These are phyloP conservation scores for maize (Zea mays) DNA, from an alignment of 176 grass and related monocot species.

Conservation along the genomic window DNA sequence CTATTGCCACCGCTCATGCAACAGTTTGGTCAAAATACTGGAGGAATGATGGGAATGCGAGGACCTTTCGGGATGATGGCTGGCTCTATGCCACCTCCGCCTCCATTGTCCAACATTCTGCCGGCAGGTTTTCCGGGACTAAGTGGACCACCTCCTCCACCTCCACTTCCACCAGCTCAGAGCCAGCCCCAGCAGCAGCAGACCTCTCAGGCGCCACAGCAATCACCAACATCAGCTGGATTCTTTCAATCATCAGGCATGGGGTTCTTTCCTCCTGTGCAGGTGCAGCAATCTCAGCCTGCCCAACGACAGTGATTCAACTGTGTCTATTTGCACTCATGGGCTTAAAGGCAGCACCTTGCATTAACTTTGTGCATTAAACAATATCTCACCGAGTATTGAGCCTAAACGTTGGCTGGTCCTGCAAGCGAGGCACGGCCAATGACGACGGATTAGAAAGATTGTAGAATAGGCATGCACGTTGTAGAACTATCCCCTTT, in stretches of 20 bases:
- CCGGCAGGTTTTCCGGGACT: constrained; percentile 42
- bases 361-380: constrained; percentile 67
- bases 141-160: constrained; percentile 49
- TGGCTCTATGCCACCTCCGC: constrained; percentile 55
- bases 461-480: constrained; percentile 50
- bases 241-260: constrained; percentile 65
- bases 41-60: constrained; percentile 47
- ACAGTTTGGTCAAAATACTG: constrained; percentile 59
- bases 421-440: constrained; percentile 40
- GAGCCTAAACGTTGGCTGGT: constrained; percentile 20
- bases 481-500: constrained; percentile 50
- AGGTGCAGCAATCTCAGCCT: constrained; percentile 69
- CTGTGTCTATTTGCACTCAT: constrained; percentile 2
- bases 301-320: constrained; percentile 63
- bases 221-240: constrained; percentile 48
- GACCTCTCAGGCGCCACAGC: constrained; percentile 50
- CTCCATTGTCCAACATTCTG: constrained; percentile 50
- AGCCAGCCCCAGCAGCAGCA: constrained; percentile 60
- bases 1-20: constrained; percentile 58
- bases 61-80: constrained; percentile 54
- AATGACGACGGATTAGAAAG: constrained; percentile 22
- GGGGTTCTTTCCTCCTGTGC: constrained; percentile 72
- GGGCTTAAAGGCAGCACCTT: constrained; percentile 37
- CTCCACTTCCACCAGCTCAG: constrained; percentile 45
- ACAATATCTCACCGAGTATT: constrained; percentile 30